A percentile compares a stretch with the other conserved stretches of the same genome.
phyloP scores from a whole-genome alignment of 2,329 filamentous ascomycete genomes.

The Fusarium brachygibbosum region DNA sequence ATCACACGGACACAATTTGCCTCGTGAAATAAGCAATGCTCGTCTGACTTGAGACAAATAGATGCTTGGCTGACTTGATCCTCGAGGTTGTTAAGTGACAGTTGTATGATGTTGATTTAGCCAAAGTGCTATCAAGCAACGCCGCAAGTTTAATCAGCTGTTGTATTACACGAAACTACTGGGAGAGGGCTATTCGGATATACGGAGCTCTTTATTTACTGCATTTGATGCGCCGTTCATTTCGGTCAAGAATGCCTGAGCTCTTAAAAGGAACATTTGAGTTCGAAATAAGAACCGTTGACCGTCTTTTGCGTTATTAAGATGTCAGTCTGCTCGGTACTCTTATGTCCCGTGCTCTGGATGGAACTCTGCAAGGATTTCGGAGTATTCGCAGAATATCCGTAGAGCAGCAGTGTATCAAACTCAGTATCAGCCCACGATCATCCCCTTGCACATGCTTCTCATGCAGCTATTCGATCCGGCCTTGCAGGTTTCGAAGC shows the following conservation, averaged over 20 bases:
- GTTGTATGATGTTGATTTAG: not conserved
- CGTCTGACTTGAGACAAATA: not conserved
- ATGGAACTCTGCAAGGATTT: slow-evolving; percentile 11
- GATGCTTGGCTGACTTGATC: not conserved
- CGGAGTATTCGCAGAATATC: slow-evolving; percentile 5
- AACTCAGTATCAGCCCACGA: slow-evolving; percentile 36
- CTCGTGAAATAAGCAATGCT: not conserved
- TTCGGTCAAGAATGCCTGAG: not conserved
- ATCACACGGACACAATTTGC: not conserved
- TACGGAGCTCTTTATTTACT: not conserved
- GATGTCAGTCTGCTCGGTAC: not conserved
- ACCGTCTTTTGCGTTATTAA: slow-evolving; percentile 14
- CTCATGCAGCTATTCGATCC: slow-evolving; percentile 39
- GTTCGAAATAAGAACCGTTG: not conserved
- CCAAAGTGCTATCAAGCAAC: not conserved
- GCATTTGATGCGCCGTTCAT: not conserved
- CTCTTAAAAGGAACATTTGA: not conserved
- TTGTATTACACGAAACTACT: not conserved
- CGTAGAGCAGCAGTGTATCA: not conserved
- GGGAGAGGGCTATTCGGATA: not conserved
- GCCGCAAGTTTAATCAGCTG: not conserved
- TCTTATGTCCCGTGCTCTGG: not conserved
- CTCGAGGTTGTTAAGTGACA: slow-evolving; percentile 2
- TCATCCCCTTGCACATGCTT: slow-evolving; percentile 35
- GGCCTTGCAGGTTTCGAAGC: slow-evolving; percentile 15